A percentile compares a stretch with the other conserved stretches of the same genome.
These are phyloP conservation scores for Geotrichum reessii DNA, from an alignment of 1,139 yeast genomes.

Conservation along the genomic window DNA sequence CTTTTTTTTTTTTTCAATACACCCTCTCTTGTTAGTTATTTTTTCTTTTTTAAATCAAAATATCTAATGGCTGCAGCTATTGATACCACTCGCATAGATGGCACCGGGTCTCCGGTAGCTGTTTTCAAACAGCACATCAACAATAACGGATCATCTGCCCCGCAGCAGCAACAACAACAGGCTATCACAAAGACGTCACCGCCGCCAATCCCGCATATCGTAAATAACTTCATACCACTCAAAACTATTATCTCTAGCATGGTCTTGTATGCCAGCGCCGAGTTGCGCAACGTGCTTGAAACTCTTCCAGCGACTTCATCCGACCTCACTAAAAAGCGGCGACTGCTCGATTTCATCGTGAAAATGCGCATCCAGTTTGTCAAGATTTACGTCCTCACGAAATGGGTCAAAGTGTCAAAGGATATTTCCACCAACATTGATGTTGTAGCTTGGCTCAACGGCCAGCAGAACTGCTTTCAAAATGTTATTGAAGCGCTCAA, in stretches of 20 bases:
- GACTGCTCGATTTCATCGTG: constrained; percentile 62
- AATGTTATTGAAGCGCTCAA: constrained; percentile 60
- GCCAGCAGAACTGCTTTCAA: constrained; percentile 62
- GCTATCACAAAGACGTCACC: constrained; percentile 3
- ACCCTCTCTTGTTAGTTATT: not conserved
- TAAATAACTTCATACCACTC: constrained; percentile 63
- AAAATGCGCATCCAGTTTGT: constrained; percentile 73
- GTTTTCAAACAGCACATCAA: constrained; percentile 4
- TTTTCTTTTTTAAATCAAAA: not conserved
- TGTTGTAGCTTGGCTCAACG: constrained; percentile 78
- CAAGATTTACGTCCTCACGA: constrained; percentile 73
- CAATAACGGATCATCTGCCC: not conserved
- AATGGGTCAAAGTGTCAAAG: constrained; percentile 74
- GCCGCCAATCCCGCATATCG: constrained; percentile 66
- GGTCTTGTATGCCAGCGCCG: constrained; percentile 59
- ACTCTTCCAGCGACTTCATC: constrained; percentile 51
- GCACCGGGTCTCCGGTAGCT: constrained; percentile 1
- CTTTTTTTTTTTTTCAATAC: not conserved
- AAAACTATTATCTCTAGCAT: constrained; percentile 54
- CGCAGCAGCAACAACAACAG: constrained; percentile 3
- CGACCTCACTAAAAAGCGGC: constrained; percentile 60
- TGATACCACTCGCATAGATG: constrained; percentile 10
- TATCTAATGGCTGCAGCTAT: constrained; percentile 13
- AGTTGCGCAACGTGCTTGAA: constrained; percentile 56
- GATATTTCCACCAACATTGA: constrained; percentile 75